Base-by-base conservation (phyloP, 371 early-diverging fungal species). In the Actinomortierella wolfii region DNA sequence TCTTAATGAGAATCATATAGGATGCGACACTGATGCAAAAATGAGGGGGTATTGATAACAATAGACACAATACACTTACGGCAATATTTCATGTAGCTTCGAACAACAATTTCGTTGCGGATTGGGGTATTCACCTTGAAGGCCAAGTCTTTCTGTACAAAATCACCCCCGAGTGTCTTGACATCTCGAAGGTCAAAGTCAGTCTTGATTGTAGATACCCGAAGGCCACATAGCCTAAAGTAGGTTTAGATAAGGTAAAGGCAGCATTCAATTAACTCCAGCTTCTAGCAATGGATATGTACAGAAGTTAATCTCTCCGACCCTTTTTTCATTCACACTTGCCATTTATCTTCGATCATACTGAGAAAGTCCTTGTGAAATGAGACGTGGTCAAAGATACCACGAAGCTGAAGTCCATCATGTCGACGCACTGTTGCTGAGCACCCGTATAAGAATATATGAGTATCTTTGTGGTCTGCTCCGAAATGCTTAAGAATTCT, bases 351-450 rank as follows among this genome's bases (percentile, higher is more conserved):
- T 28, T 83, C 80, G 40, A 97, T 91, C 95, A 97, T 93, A 6
- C 89, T 84, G 11, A 87, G 51, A 51, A 97, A 89, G 39, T 82
- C 81, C 56, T 82, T 80, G 42, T 92, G 88, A 73, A 84, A 97
- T 0, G 87, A 84, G 45, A 97, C 83, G 20, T 90, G 56, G 26
- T 95, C 90, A 70, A 97, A 97, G 2, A 87, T 83, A 1, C 60
- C 68, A 4, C 63, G 61, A 5, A 97, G 78, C 23, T 78, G 80
- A 15, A 91, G 45, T 1, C 94, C 94, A 64, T 97, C 98, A 67
- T 92, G 89, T 15, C 98, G 81, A 24, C 87, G 74, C 13, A 95
- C 82, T 0, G 98, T 97, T 0, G 97, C 97, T 15, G 97, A 94
- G 57, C 96, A 97, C 0, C 97, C 97, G 92, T 95, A 96, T 8